Conservation (phyloP, 805 yeast species). For the Alloascoidea hylecoeti region DNA sequence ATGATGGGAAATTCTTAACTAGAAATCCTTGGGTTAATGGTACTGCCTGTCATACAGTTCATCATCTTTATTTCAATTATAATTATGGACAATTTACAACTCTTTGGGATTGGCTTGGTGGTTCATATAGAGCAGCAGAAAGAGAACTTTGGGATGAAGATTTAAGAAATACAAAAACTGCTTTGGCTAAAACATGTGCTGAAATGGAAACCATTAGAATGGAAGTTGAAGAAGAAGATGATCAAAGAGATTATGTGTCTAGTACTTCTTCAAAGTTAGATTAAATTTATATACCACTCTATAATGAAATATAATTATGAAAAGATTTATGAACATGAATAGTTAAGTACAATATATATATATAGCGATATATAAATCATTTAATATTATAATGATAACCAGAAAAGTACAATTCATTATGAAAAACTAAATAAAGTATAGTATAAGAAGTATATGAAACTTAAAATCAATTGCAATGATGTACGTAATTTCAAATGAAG, state of each 20-base stretch:
- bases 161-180: constrained; percentile 32
- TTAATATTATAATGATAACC: too few species aligned
- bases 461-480: too few species aligned
- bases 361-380: too few species aligned
- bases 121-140: constrained; percentile 73
- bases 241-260: constrained; percentile 54
- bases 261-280: not conserved
- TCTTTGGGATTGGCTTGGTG: constrained; percentile 78
- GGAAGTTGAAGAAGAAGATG: constrained; percentile 53
- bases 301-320: too few species aligned
- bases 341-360: too few species aligned
- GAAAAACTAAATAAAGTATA: too few species aligned
- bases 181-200: constrained; percentile 47
- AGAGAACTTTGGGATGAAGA: constrained; percentile 48
- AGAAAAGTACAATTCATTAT: too few species aligned
- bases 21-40: constrained; percentile 78
- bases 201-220: constrained; percentile 58
- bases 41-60: constrained; percentile 83
- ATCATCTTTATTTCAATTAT: constrained; percentile 74
- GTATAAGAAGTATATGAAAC: too few species aligned
- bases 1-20: constrained; percentile 75
- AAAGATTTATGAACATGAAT: too few species aligned
- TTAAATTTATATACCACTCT: too few species aligned
- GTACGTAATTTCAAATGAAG: too few species aligned
- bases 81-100: constrained; percentile 86